Percentiles rank a stretch among this genome's conserved stretches.
These are phyloP conservation scores for Paulownia fortunei DNA, from an alignment of 257 asterid species.

Conservation along the genomic window DNA sequence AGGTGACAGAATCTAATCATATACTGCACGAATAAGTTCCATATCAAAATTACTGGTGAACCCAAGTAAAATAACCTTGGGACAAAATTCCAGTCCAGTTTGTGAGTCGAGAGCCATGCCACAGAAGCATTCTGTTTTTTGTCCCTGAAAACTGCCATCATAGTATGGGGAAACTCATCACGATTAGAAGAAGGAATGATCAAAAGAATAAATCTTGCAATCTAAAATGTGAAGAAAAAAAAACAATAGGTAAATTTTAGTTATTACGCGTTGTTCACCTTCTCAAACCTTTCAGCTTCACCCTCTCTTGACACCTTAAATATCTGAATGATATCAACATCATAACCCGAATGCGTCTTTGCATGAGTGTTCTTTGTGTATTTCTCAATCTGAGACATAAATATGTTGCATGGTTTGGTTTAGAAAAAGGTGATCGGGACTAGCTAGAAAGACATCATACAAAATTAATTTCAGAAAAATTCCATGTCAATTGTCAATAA, in stretches of 20 bases:
- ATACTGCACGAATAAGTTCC: slow-evolving; percentile 1
- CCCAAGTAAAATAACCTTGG: slow-evolving; percentile 58
- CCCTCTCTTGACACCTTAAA: slow-evolving; percentile 83
- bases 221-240: background rate
- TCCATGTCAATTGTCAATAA: background rate
- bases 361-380: slow-evolving; percentile 92
- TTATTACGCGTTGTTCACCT: slow-evolving; percentile 47
- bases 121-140: slow-evolving; percentile 86
- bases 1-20: slow-evolving; percentile 23
- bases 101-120: slow-evolving; percentile 98
- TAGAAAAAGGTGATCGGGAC: background rate
- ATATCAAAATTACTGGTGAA: slow-evolving; percentile 7
- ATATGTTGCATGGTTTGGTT: slow-evolving; percentile 18
- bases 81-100: slow-evolving; percentile 96
- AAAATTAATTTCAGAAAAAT: background rate
- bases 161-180: slow-evolving; percentile 27
- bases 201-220: background rate
- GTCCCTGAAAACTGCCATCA: slow-evolving; percentile 60
- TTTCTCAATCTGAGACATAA: slow-evolving; percentile 66
- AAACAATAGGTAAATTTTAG: background rate
- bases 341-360: slow-evolving; percentile 74
- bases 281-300: slow-evolving; percentile 71
- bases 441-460: background rate
- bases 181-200: slow-evolving; percentile 9
- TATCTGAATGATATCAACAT: slow-evolving; percentile 72